Percentiles rank a stretch among this genome's conserved stretches.
Evolutionary conservation across 2,329 filamentous ascomycete species (phyloP).

Genomic region (Septoria petroselini): DNA sequence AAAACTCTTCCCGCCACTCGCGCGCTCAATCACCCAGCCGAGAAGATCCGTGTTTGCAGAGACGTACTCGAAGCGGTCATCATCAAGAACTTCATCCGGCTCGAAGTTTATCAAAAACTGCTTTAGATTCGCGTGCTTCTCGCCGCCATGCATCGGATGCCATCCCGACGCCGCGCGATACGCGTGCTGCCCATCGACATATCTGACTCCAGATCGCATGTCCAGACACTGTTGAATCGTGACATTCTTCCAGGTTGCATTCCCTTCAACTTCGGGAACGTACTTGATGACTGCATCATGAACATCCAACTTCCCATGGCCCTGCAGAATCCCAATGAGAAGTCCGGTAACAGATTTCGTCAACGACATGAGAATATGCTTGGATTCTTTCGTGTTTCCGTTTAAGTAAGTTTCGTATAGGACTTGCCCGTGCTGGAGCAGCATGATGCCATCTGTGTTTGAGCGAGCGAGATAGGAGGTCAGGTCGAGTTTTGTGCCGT

Average conservation of each 20-base stretch:
- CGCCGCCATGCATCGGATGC: conserved; percentile 17
- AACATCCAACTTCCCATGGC: conserved; percentile 23
- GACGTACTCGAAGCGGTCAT: conserved; percentile 26
- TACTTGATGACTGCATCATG: conserved; percentile 23
- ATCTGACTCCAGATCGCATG: conserved; percentile 26
- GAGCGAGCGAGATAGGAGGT: conserved; percentile 17
- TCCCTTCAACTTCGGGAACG: conserved; percentile 22
- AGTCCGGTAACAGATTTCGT: conserved; percentile 29
- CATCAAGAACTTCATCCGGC: conserved; percentile 10
- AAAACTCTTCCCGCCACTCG: conserved; percentile 15
- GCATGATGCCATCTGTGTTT: conserved; percentile 27
- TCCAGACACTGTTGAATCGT: conserved; percentile 28
- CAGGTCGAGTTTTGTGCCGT: conserved; percentile 18
- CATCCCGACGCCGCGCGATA: conserved; percentile 28
- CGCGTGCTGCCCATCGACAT: conserved; percentile 21
- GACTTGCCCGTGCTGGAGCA: conserved; percentile 27
- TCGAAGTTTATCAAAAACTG: conserved; percentile 25
- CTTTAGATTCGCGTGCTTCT: conserved; percentile 19
- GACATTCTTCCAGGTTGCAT: conserved; percentile 19
- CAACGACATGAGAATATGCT: conserved; percentile 31
- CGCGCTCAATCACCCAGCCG: conserved; percentile 29
- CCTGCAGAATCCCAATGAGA: conserved; percentile 24
- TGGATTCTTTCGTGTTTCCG: conserved; percentile 21
- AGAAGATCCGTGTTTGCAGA: conserved; percentile 30
- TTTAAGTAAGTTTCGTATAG: conserved; percentile 26